phyloP scores from a whole-genome alignment of 2,329 filamentous ascomycete species.

The Dryadomyces quercus-mongolicae region DNA sequence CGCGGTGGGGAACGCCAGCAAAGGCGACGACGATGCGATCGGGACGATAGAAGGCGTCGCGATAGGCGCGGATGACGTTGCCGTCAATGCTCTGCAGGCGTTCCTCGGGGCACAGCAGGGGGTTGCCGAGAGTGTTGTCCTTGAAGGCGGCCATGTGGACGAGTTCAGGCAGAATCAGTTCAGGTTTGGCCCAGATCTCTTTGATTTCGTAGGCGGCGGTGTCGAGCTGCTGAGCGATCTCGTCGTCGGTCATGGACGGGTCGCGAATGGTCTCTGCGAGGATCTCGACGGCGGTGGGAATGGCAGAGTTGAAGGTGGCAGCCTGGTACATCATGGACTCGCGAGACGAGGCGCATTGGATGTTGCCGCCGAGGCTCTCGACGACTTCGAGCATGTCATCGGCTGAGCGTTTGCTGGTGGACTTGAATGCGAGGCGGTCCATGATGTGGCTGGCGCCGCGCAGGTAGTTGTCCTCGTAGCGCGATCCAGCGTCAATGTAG shows the following conservation, averaged over 20 bases:
- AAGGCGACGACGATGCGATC: slow-evolving; percentile 92
- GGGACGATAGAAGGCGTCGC: slow-evolving; percentile 73
- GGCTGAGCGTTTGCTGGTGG: slow-evolving; percentile 56
- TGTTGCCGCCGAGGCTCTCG: slow-evolving; percentile 84
- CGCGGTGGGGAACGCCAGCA: slow-evolving; percentile 73
- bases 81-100: slow-evolving; percentile 64
- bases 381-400: slow-evolving; percentile 82
- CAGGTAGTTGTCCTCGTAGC: slow-evolving; percentile 78
- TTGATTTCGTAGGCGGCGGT: slow-evolving; percentile 92
- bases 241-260: slow-evolving; percentile 71
- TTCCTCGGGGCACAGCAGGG: slow-evolving; percentile 80
- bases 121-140: slow-evolving; percentile 92
- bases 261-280: slow-evolving; percentile 90
- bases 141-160: slow-evolving; percentile 93
- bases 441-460: slow-evolving; percentile 92
- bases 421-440: slow-evolving; percentile 91
- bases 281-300: slow-evolving; percentile 68
- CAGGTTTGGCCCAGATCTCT: slow-evolving; percentile 96
- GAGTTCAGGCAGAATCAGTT: slow-evolving; percentile 87
- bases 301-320: slow-evolving; percentile 89
- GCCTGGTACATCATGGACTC: slow-evolving; percentile 99
- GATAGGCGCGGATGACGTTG: slow-evolving; percentile 63
- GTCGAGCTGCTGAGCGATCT: slow-evolving; percentile 75
- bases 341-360: slow-evolving; percentile 89
- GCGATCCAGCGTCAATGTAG: slow-evolving; percentile 88